Evolutionary conservation across 768 basidiomycete species (phyloP).

Genomic region (Multifurca ochricompacta): DNA sequence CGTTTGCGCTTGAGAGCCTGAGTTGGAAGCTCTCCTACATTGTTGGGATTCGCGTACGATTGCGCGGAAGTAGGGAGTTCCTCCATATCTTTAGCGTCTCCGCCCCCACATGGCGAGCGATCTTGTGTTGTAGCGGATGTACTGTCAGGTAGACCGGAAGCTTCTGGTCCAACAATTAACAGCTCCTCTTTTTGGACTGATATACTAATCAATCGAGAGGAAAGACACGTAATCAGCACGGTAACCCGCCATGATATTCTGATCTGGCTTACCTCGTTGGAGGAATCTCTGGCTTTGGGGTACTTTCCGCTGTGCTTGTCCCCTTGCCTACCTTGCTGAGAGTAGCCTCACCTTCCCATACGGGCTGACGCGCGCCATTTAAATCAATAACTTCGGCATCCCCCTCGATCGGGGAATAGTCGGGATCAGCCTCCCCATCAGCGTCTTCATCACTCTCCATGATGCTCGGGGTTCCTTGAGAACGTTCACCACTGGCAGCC

Average conservation of each 20-base stretch:
- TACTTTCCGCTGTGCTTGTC: neutral
- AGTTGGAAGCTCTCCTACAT: neutral
- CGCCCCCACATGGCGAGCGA: neutral
- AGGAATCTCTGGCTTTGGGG: neutral
- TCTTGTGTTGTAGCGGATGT: neutral
- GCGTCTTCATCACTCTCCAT: constrained; percentile 14
- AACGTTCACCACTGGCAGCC: neutral
- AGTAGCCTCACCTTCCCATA: neutral
- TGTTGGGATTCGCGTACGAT: neutral
- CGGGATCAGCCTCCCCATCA: constrained; percentile 21
- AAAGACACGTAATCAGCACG: neutral
- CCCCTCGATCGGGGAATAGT: constrained; percentile 3
- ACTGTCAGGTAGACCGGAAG: neutral
- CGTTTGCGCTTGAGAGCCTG: too few species aligned
- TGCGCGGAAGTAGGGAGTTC: neutral
- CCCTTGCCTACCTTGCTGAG: neutral
- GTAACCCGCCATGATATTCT: too few species aligned
- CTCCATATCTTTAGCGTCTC: neutral
- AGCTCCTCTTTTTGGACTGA: neutral
- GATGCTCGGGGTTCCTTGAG: neutral
- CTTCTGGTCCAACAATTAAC: neutral
- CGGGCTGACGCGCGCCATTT: neutral
- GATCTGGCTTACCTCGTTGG: neutral
- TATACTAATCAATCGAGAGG: neutral
- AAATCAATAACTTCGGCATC: neutral